Evolutionary conservation across 352 stramenopile species (phyloP).

Genomic region (Globisporangium sylvaticum): DNA sequence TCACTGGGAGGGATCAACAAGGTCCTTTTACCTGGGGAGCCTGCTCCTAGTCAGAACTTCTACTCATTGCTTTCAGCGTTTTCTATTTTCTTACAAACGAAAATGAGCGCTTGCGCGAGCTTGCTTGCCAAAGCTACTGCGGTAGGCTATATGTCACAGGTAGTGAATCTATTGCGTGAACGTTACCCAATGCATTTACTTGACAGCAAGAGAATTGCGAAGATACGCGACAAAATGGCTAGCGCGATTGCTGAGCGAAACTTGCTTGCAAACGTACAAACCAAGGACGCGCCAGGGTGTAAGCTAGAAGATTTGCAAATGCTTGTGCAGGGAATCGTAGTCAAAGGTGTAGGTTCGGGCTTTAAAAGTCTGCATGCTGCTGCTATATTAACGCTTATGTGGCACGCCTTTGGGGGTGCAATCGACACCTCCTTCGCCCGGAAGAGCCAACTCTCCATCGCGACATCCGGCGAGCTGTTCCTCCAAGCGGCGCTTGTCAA

Average conservation of each 20-base stretch:
- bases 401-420: too few species aligned
- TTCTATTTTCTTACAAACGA: not conserved
- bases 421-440: too few species aligned
- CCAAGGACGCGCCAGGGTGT: constrained; percentile 17
- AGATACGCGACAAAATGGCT: constrained; percentile 25
- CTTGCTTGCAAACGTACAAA: constrained; percentile 16
- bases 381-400: too few species aligned
- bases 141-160: not conserved
- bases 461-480: not conserved
- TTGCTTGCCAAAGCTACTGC: not conserved
- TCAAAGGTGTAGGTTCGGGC: not conserved
- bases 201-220: constrained; percentile 10
- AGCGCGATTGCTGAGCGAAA: constrained; percentile 19
- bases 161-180: constrained; percentile 10
- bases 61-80: constrained; percentile 1
- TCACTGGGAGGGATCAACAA: not conserved
- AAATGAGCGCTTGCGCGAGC: not conserved
- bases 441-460: not conserved
- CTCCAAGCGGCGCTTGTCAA: constrained; percentile 2
- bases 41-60: not conserved
- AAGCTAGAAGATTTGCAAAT: constrained; percentile 17
- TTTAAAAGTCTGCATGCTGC: not conserved
- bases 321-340: constrained; percentile 4
- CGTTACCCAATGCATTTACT: constrained; percentile 4
- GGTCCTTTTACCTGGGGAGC: not conserved